Conservation (phyloP, 1,139 yeast species). For the Suhomyces atakaporum region DNA sequence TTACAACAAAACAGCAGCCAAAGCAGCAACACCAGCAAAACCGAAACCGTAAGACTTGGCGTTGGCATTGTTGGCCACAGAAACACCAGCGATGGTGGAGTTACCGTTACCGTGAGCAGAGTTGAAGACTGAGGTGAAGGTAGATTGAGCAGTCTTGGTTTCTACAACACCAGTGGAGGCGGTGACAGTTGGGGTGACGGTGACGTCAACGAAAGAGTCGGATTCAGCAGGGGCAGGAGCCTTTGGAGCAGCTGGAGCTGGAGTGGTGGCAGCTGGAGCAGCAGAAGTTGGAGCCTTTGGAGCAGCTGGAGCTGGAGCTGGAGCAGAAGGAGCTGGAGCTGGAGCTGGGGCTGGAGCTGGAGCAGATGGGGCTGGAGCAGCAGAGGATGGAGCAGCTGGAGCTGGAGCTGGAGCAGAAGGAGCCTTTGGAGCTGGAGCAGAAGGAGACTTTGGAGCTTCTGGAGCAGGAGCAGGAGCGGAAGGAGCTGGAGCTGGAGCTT, state of each 20-base stretch:
- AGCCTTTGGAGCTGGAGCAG: conserved; percentile 8
- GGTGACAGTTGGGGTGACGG: conserved; percentile 37
- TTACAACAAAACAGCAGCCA: conserved; percentile 47
- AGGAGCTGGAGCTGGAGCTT: conserved; percentile 15
- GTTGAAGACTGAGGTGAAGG: conserved; percentile 29
- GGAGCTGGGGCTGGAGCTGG: conserved; percentile 16
- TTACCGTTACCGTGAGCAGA: conserved; percentile 19
- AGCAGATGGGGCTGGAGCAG: conserved; percentile 21
- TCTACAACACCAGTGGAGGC: conserved; percentile 39
- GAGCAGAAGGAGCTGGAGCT: conserved; percentile 14
- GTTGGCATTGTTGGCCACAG: conserved; percentile 31
- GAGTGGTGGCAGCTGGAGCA: conserved; percentile 18
- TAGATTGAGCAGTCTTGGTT: conserved; percentile 36
- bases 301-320: conserved; percentile 10
- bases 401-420: conserved; percentile 7
- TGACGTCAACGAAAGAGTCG: conserved; percentile 22
- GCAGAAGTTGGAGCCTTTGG: conserved; percentile 13
- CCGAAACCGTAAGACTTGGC: conserved; percentile 34
- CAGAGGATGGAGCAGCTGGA: conserved; percentile 20
- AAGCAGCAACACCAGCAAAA: conserved; percentile 46
- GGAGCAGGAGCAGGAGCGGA: conserved; percentile 16
- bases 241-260: conserved; percentile 15
- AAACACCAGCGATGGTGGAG: conserved; percentile 19
- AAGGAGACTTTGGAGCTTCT: conserved; percentile 14
- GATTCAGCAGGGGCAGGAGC: conserved; percentile 20